Base-by-base conservation (phyloP, 106 monocot species). In the Gastrodia elata region DNA sequence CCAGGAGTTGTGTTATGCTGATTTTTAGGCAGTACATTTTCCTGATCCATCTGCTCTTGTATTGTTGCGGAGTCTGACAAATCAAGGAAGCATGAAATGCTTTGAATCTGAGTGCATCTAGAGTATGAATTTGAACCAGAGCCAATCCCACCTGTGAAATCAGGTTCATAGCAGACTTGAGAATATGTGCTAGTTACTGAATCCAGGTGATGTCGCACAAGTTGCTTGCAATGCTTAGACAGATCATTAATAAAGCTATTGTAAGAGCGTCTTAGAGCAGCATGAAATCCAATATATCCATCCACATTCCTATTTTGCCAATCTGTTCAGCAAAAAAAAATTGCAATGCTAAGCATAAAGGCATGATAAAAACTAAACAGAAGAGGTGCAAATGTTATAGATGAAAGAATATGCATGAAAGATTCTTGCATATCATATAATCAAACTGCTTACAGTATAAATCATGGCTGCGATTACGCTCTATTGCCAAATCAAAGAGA, bases 191-290 rank as follows among this genome's bases (percentile, higher is more conserved):
- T 93, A 5, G 98, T 99, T 18, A 91, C 98, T 26, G 98, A 88
- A 68, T 94, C 93, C 56, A 99, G 91, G 74, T 93, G 93, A 74
- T 99, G 91, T 35, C 83, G 81, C 57, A 99, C 91, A 0, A 99
- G 80, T 77, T 99, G 83, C 80, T 99, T 93, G 98, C 98, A 93
- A 80, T 93, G 88, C 64, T 91, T 99, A 26, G 98, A 85, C 44
- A 99, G 84, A 58, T 81, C 87, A 16, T 73, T 70, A 30, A 99
- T 75, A 74, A 99, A 99, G 43, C 78, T 86, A 76, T 87, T 71
- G 70, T 89, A 99, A 8, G 93, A 89, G 36, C 93, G 76, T 56
- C 89, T 82, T 40, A 99, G 16, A 64, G 91, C 75, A 82, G 98
- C 98, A 82, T 91, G 98, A 70, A 91, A 99, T n/a, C 93, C 93